Percentiles rank a stretch among this genome's conserved stretches.
Conservation (phyloP, 1,284 basidiomycete genomes). For the Acaromyces ingoldii region DNA sequence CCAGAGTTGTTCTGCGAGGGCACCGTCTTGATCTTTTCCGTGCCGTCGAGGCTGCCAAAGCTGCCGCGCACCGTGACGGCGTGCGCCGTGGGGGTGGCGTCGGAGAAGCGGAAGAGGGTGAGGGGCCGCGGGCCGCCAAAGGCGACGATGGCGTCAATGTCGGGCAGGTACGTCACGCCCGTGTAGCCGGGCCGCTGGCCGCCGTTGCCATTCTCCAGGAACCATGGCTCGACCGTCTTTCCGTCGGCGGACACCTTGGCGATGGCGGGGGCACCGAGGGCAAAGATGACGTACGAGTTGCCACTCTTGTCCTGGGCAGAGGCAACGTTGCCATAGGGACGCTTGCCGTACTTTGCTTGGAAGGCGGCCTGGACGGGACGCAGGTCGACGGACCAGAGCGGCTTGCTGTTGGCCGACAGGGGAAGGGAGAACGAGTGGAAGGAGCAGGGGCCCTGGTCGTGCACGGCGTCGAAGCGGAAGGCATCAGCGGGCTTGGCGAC, state of each 20-base stretch:
- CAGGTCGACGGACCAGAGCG: constrained; percentile 34
- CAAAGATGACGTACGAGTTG: constrained; percentile 47
- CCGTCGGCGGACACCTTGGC: constrained; percentile 40
- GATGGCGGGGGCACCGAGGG: constrained; percentile 43
- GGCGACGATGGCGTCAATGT: constrained; percentile 33
- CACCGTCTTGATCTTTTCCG: constrained; percentile 40
- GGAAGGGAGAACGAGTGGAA: constrained; percentile 47
- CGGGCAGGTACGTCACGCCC: constrained; percentile 35
- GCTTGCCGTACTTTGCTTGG: constrained; percentile 17
- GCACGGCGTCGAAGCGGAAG: constrained; percentile 35
- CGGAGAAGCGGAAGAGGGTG: constrained; percentile 34
- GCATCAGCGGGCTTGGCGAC: constrained; percentile 42
- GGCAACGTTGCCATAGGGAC: constrained; percentile 46
- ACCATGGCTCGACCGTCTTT: constrained; percentile 25
- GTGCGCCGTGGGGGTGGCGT: constrained; percentile 19
- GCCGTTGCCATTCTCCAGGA: constrained; percentile 32
- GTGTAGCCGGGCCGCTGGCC: constrained; percentile 43
- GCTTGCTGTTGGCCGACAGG: constrained; percentile 20
- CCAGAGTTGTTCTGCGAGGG: constrained; percentile 10
- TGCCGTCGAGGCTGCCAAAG: constrained; percentile 31
- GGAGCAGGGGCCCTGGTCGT: constrained; percentile 31
- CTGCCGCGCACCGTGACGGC: constrained; percentile 29
- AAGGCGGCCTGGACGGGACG: constrained; percentile 33
- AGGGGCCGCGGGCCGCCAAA: constrained; percentile 44
- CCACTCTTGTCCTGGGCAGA: constrained; percentile 40